Evolutionary conservation across 2,329 filamentous ascomycete genomes (phyloP), one percentile per base, ranked within the genome.

Genomic region (Chaetomium sp.): DNA sequence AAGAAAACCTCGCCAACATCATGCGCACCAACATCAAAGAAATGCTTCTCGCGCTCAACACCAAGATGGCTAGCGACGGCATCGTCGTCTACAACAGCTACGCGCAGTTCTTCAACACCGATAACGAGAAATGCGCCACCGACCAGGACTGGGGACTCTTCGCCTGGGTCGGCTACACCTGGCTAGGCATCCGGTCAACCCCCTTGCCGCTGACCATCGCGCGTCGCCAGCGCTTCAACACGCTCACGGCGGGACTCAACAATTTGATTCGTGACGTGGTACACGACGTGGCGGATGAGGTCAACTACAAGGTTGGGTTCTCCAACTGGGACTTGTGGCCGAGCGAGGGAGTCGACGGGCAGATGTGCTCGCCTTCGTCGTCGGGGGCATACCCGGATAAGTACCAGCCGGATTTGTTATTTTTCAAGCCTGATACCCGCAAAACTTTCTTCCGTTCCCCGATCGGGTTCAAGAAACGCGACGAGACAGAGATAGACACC

Each of bases 81-180:
- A 50, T 50, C 27, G 48, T 50, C 27, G 48, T 50, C 9, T 50
- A 50, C 37, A 50, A 50, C 48, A 50, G 48, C 48, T 50, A 50
- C 37, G 48, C 48, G 1, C 48, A 37, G 6, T 50, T 50, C 37
- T 50, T 50, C 48, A 50, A 42, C 48, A 50, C 48, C 6, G 38
- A 41, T 36, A 41, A 50, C 37, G 48, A 50, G 37, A 50, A 50
- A 4, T 50, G 48, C 37, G 48, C 48, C 37, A 50, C 48, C 4
- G 48, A 50, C 36, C 37, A 50, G 11, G 48, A 50, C 37, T 50
- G 48, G 48, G 48, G 48, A 3, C 48, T 50, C 5, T 50, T 50
- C 37, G 37, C 48, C 37, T 50, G 48, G 48, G 48, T 50, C 14
- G 48, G 35, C 37, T 50, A 50, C 37, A 50, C 48, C 27, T 50